These are phyloP conservation scores for Bruguiera parviflora DNA, from an alignment of 345 rosid genomes.

Conservation along the genomic window DNA sequence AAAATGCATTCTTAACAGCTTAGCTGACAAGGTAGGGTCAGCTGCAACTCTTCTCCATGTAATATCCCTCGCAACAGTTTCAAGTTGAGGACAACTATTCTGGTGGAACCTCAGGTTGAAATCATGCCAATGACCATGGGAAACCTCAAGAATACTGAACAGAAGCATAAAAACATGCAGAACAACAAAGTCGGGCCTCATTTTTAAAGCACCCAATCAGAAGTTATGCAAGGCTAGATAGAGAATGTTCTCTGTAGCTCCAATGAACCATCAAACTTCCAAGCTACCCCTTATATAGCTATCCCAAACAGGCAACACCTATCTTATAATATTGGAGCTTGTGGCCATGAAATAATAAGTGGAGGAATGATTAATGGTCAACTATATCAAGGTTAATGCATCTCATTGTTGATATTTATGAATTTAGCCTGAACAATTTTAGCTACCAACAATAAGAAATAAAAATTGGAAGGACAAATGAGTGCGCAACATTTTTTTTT, in stretches of 20 bases:
- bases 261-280: background rate
- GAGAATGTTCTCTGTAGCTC: too few species aligned
- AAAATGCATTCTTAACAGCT: conserved; percentile 50
- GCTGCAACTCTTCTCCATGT: conserved; percentile 21
- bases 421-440: too few species aligned
- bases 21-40: conserved; percentile 44
- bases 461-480: too few species aligned
- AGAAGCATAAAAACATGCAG: background rate
- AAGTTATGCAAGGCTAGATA: too few species aligned
- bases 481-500: too few species aligned
- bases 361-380: conserved; percentile 3
- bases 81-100: conserved; percentile 35
- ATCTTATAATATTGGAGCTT: conserved; percentile 5
- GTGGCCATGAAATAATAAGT: background rate
- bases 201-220: background rate
- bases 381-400: background rate
- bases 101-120: conserved; percentile 22
- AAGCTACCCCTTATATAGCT: background rate
- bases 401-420: too few species aligned
- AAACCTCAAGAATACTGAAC: background rate
- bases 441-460: too few species aligned
- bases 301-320: background rate
- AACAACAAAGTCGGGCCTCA: background rate
- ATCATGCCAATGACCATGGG: background rate
- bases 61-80: conserved; percentile 34